These are phyloP conservation scores for Verruconis gallopava DNA, from an alignment of 2,329 filamentous ascomycete genomes.

Conservation along the genomic window DNA sequence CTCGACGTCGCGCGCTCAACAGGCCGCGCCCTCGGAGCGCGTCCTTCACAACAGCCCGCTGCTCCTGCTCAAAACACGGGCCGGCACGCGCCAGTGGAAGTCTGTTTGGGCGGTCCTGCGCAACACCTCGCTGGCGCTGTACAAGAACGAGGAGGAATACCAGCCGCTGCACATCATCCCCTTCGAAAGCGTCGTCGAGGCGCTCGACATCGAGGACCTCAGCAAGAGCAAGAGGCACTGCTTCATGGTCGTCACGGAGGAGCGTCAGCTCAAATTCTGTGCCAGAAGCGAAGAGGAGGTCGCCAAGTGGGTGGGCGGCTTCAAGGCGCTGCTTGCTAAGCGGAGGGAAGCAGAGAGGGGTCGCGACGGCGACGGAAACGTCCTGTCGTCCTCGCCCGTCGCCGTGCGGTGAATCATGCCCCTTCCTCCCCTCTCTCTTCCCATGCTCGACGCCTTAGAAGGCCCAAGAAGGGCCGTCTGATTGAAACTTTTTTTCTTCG, in stretches of 20 bases:
- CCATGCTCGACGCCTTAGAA: too few species aligned
- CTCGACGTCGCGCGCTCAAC: slow-evolving; percentile 24
- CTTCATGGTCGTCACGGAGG: slow-evolving; percentile 86
- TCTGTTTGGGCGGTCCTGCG: slow-evolving; percentile 86
- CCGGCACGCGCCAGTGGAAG: slow-evolving; percentile 86
- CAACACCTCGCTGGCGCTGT: slow-evolving; percentile 71
- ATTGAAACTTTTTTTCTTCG: too few species aligned
- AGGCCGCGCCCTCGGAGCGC: slow-evolving; percentile 54
- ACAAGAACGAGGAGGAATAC: slow-evolving; percentile 89
- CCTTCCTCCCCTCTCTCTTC: too few species aligned
- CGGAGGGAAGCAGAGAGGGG: slow-evolving; percentile 33
- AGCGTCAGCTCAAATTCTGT: slow-evolving; percentile 47
- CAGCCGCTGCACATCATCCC: slow-evolving; percentile 71
- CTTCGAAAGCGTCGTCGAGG: slow-evolving; percentile 68
- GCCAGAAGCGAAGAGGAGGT: slow-evolving; percentile 68
- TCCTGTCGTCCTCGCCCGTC: too few species aligned
- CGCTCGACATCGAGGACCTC: slow-evolving; percentile 81
- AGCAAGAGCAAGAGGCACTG: slow-evolving; percentile 76
- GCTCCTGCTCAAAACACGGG: slow-evolving; percentile 68
- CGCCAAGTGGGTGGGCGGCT: slow-evolving; percentile 72
- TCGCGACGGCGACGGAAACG: not conserved
- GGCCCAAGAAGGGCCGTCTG: too few species aligned
- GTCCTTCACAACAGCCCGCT: slow-evolving; percentile 93
- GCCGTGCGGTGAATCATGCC: too few species aligned
- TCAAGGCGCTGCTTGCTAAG: slow-evolving; percentile 74